Evolutionary conservation across 179 eudicot genomes (phyloP).

Genomic region (Beta macrorhiza): DNA sequence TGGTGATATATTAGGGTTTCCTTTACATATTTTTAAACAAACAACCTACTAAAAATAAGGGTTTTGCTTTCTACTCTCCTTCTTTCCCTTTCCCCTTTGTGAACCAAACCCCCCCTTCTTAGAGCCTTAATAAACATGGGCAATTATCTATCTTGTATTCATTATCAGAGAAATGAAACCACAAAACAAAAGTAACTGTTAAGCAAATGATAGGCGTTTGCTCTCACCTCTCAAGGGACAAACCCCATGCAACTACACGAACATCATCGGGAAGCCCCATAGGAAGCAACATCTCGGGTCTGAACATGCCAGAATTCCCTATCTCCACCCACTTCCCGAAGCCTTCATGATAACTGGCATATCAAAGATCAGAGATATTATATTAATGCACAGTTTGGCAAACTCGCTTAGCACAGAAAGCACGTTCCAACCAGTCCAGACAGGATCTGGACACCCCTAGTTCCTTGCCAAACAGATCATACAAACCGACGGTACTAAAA

Average conservation of each 20-base stretch:
- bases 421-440: neutral
- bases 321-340: conserved; percentile 89
- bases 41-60: no score
- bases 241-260: conserved; percentile 90
- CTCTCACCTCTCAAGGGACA: conserved; percentile 82
- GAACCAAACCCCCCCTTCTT: no score
- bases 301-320: conserved; percentile 97
- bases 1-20: no score
- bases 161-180: neutral
- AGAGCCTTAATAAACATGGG: neutral
- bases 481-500: neutral
- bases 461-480: neutral
- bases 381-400: neutral
- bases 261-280: conserved; percentile 98
- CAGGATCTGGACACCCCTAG: neutral
- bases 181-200: neutral
- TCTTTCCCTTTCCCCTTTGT: no score
- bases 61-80: no score
- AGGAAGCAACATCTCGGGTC: conserved; percentile 95
- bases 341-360: conserved; percentile 80
- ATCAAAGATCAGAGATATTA: conserved; percentile 6
- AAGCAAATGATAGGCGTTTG: neutral
- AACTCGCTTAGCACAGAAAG: neutral
- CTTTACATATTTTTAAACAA: no score
- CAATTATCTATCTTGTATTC: neutral